A percentile compares a stretch with the other conserved stretches of the same genome.
Conservation (phyloP, 1,284 basidiomycete species). For the Termitomyces sp. region DNA sequence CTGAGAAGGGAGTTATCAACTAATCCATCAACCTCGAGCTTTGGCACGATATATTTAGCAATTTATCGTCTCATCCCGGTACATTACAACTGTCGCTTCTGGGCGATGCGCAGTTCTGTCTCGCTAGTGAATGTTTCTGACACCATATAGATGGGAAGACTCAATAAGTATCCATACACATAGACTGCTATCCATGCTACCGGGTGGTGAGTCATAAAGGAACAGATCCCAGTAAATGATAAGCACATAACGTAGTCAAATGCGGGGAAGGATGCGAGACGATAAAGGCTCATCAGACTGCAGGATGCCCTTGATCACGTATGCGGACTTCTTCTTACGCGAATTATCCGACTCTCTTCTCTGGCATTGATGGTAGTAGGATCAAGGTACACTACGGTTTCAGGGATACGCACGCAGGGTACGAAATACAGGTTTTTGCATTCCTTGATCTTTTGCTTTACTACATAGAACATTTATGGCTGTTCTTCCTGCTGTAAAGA, state of each 20-base stretch:
- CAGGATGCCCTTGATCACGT: slow-evolving; percentile 48
- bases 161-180: background rate
- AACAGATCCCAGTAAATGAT: slow-evolving; percentile 44
- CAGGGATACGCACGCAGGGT: slow-evolving; percentile 47
- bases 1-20: background rate
- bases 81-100: slow-evolving; percentile 48
- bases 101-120: slow-evolving; percentile 48
- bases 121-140: slow-evolving; percentile 26
- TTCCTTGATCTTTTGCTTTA: background rate
- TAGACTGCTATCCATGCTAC: slow-evolving; percentile 32
- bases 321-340: slow-evolving; percentile 36
- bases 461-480: slow-evolving; percentile 38
- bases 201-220: slow-evolving; percentile 44
- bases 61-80: slow-evolving; percentile 50
- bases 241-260: slow-evolving; percentile 11
- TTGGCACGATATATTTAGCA: slow-evolving; percentile 24
- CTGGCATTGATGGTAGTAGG: slow-evolving; percentile 41
- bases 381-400: slow-evolving; percentile 59
- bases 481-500: slow-evolving; percentile 45
- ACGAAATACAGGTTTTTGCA: background rate
- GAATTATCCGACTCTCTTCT: slow-evolving; percentile 46
- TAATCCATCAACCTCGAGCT: background rate
- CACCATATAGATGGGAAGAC: background rate
- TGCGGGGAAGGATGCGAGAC: background rate
- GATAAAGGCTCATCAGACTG: background rate